Evolutionary conservation across 306 rosid genomes (phyloP), one percentile per base, ranked within the genome.

Genomic region (Canavalia gladiata): DNA sequence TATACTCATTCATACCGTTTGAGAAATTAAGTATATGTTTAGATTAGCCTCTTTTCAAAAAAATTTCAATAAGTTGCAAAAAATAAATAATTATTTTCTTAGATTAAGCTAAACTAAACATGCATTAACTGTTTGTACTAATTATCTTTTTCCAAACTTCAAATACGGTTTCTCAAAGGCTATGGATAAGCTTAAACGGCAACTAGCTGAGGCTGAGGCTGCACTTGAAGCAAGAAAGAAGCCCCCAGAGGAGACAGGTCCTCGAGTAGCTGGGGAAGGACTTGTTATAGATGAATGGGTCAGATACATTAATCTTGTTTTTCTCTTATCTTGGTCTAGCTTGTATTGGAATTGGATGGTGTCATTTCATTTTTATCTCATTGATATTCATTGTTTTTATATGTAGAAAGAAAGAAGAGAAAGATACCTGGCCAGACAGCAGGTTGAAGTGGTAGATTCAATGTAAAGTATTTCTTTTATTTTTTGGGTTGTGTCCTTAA

Each of bases 241-340:
- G 81, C 94, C 95, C 56, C 86, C 85, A 34, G 94, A 88, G 86
- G 97, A 94, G 42, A 62, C 87, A 12, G 91, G 93, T 58, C 90
- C 97, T 2, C 72, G 90, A 13, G 59, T 88, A 43, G 92, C 83
- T 4, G 97, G 95, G 33, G 98, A 90, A 89, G 97, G 98, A 74
- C 96, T 88, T 63, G 94, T 94, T 75, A 87, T 94, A 75, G 95
- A 94, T 65, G 98, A 94, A 92, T 94, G 98, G 98, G 98, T 94
- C 47, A 82, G 92, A 50, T 68, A 72, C 57, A 3, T 68, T 39
- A 43, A 42, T 33, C 47, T 74, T 79, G 50, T 10, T 37, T 77
- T 62, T 59, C 74, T 47, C 66, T 18, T 49, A 54, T 56, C 45
- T 50, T 82, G 63, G 0, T 42, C 8, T 37, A 60, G 49, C 31